These are phyloP conservation scores for Lycium barbarum DNA, from an alignment of 257 asterid species.

Conservation along the genomic window DNA sequence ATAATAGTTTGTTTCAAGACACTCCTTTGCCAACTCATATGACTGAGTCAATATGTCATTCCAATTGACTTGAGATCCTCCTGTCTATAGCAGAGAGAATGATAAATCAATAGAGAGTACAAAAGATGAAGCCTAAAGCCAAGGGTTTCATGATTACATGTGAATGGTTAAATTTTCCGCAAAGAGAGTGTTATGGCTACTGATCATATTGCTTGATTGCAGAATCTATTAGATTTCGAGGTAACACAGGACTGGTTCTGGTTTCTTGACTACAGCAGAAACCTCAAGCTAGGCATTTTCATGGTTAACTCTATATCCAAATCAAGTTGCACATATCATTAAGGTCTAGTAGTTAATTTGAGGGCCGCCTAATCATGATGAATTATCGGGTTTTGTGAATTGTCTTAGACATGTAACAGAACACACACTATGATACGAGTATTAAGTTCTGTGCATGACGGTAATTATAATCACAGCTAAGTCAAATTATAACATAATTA, in stretches of 20 bases:
- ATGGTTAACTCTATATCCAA: not conserved
- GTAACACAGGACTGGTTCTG: not conserved
- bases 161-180: not conserved
- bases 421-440: not conserved
- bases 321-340: not conserved
- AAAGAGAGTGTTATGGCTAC: not conserved
- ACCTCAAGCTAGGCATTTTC: not conserved
- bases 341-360: not conserved
- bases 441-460: not conserved
- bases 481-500: not conserved
- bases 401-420: not conserved
- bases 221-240: not conserved
- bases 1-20: conserved; percentile 53
- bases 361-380: not conserved
- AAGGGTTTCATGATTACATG: not conserved
- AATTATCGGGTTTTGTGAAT: not conserved
- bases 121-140: not conserved
- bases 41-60: conserved; percentile 41
- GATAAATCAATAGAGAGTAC: conserved; percentile 8
- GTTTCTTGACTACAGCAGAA: not conserved
- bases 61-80: conserved; percentile 32
- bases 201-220: not conserved
- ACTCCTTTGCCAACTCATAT: conserved; percentile 42
- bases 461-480: not conserved
- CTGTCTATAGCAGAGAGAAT: conserved; percentile 36